phyloP scores from a whole-genome alignment of 1,284 basidiomycete genomes.

The Tylopilus sp. region DNA sequence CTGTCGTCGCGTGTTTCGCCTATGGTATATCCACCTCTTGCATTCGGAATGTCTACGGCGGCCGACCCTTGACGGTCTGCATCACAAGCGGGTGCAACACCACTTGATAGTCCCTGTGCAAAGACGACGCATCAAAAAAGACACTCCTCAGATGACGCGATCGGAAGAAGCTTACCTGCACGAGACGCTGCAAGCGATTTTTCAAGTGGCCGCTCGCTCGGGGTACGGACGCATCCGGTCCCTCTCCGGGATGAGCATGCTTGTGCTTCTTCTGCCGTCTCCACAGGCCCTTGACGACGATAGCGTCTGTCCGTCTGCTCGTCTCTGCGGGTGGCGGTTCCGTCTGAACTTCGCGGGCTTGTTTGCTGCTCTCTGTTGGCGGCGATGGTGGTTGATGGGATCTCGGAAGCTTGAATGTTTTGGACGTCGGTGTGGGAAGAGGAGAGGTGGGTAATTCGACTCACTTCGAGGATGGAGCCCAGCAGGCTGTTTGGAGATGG shows the following conservation, averaged over 20 bases:
- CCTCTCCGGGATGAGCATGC: not conserved
- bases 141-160: not conserved
- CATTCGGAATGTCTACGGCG: not conserved
- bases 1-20: constrained; percentile 12
- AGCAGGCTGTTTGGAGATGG: constrained; percentile 23
- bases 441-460: not conserved
- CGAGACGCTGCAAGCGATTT: constrained; percentile 15
- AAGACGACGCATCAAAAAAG: constrained; percentile 2
- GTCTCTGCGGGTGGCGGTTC: not conserved
- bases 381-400: constrained; percentile 5
- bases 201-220: constrained; percentile 7
- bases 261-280: constrained; percentile 7
- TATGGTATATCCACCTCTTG: constrained; percentile 2
- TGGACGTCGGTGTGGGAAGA: not conserved
- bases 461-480: constrained; percentile 23
- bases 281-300: constrained; percentile 14
- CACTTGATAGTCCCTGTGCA: constrained; percentile 12
- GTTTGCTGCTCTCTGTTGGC: constrained; percentile 1
- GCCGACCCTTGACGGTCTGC: not conserved
- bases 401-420: constrained; percentile 17
- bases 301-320: not conserved
- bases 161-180: constrained; percentile 13
- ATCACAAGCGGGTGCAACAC: not conserved
- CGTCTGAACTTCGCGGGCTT: constrained; percentile 9
- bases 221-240: constrained; percentile 3